Evolutionary conservation across 2,329 filamentous ascomycete species (phyloP).

Genomic region (Davidsoniella virescens): DNA sequence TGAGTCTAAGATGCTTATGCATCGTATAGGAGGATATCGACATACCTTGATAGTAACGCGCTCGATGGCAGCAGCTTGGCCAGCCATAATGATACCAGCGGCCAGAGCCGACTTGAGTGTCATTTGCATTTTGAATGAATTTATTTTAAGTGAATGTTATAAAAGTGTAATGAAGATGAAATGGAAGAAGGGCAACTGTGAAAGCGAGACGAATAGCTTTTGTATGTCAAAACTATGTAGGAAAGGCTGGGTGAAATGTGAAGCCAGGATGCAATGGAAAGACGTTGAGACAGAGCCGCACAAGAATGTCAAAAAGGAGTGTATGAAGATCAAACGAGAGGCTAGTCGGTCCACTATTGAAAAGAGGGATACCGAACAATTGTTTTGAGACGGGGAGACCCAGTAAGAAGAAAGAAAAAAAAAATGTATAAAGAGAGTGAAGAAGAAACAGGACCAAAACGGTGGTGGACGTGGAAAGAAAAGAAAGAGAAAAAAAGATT

Average conservation of each 20-base stretch:
- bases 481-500: slow-evolving; percentile 10
- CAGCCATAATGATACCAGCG: slow-evolving; percentile 26
- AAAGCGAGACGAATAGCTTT: background rate
- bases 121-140: slow-evolving; percentile 18
- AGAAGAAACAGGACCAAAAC: slow-evolving; percentile 2
- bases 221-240: background rate
- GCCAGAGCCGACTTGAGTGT: slow-evolving; percentile 17
- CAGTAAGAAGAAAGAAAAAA: slow-evolving; percentile 3
- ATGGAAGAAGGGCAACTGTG: background rate
- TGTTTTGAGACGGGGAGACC: background rate
- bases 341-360: background rate
- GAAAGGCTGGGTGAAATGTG: background rate
- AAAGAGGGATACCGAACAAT: background rate
- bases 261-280: no score
- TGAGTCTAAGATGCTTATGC: background rate
- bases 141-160: background rate
- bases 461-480: slow-evolving; percentile 9
- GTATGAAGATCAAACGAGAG: slow-evolving; percentile 10
- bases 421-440: slow-evolving; percentile 6
- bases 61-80: slow-evolving; percentile 30
- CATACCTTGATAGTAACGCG: slow-evolving; percentile 54
- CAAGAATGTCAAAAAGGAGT: slow-evolving; percentile 2
- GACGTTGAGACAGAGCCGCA: background rate
- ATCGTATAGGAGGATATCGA: background rate
- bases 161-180: background rate